Evolutionary conservation across 2,329 filamentous ascomycete species (phyloP).

Genomic region (Pseudopithomyces maydicus): DNA sequence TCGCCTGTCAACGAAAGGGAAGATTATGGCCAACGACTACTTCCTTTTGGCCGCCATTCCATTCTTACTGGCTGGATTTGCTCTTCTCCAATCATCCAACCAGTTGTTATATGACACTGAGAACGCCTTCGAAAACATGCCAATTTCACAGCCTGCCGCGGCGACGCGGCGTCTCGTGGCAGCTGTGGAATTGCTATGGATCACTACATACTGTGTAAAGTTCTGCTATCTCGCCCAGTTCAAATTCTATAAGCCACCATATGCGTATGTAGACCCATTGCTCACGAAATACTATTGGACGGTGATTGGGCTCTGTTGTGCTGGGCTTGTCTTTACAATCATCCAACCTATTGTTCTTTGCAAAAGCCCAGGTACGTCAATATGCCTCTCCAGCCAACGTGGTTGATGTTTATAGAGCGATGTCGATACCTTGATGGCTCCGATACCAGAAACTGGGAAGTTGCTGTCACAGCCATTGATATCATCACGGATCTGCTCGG

Average conservation of each 20-base stretch:
- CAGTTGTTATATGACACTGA: conserved; percentile 8
- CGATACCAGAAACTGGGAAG: conserved; percentile 12
- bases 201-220: conserved; percentile 23
- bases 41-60: conserved; percentile 19
- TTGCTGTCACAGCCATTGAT: conserved; percentile 13
- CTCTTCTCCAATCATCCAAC: conserved; percentile 17
- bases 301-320: conserved; percentile 10
- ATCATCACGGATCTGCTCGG: conserved; percentile 21
- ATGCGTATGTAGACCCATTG: conserved; percentile 19
- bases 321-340: conserved; percentile 16
- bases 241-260: conserved; percentile 25
- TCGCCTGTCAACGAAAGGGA: conserved; percentile 18
- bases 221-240: conserved; percentile 25
- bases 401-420: conserved; percentile 10
- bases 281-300: conserved; percentile 23
- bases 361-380: conserved; percentile 9
- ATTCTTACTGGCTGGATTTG: conserved; percentile 11
- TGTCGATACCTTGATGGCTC: conserved; percentile 14
- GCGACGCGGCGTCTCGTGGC: conserved; percentile 13
- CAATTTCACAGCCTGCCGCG: background rate
- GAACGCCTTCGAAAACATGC: background rate
- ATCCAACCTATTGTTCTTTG: conserved; percentile 20
- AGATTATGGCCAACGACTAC: conserved; percentile 24
- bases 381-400: background rate
- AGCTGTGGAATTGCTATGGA: conserved; percentile 23